These are phyloP conservation scores for Chrysoporthe cubensis DNA, from an alignment of 2,329 filamentous ascomycete species.

Conservation along the genomic window DNA sequence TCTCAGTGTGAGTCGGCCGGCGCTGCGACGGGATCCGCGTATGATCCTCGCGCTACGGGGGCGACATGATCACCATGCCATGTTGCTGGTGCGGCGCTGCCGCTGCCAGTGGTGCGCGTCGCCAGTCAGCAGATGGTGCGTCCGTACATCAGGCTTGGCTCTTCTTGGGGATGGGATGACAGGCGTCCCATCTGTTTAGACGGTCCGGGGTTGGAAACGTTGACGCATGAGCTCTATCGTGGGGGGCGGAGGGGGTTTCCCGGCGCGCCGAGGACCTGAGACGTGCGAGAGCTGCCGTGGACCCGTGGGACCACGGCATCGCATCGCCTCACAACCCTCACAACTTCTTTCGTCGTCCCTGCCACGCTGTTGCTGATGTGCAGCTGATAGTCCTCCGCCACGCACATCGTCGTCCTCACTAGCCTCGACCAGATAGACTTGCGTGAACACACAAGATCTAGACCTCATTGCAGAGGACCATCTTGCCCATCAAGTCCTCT, in stretches of 20 bases:
- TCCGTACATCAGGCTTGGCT: not conserved
- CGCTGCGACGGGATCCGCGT: slow-evolving; percentile 12
- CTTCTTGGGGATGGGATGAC: not conserved
- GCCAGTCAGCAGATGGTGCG: not conserved
- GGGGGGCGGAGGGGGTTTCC: not conserved
- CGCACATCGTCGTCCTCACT: too few species aligned
- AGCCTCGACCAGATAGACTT: too few species aligned
- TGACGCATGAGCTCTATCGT: slow-evolving; percentile 3
- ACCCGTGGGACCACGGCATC: not conserved
- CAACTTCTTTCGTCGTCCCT: not conserved
- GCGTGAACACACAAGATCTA: too few species aligned
- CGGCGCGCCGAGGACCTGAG: not conserved
- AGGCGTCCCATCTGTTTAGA: too few species aligned
- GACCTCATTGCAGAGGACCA: too few species aligned
- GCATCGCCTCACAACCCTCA: not conserved
- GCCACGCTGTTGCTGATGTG: too few species aligned
- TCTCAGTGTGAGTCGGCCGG: not conserved
- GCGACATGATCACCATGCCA: slow-evolving; percentile 3
- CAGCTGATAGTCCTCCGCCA: too few species aligned
- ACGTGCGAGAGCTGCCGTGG: not conserved
- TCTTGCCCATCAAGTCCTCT: too few species aligned
- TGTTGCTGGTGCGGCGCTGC: not conserved
- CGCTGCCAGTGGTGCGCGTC: not conserved
- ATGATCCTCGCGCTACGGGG: slow-evolving; percentile 5
- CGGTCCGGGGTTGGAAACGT: slow-evolving; percentile 2